phyloP scores from a whole-genome alignment of 1,284 basidiomycete genomes.

The Malassezia nana region DNA sequence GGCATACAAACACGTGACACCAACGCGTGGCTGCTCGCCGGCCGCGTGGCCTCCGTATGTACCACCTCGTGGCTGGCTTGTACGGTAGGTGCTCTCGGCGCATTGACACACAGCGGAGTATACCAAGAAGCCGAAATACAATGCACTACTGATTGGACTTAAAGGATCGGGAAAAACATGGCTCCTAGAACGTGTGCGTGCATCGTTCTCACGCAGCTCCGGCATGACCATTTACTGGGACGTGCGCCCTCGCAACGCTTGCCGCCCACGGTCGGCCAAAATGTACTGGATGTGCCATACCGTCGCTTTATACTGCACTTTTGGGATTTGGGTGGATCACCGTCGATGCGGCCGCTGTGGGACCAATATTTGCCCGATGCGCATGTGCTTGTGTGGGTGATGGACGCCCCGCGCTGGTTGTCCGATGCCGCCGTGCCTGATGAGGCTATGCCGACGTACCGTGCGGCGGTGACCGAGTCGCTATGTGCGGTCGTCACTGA shows the following conservation, averaged over 20 bases:
- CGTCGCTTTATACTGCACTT: constrained; percentile 23
- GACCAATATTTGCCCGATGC: constrained; percentile 30
- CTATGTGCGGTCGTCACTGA: neutral
- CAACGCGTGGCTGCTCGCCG: neutral
- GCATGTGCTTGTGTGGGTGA: constrained; percentile 25
- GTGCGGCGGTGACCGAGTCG: neutral
- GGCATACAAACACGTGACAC: constrained; percentile 8
- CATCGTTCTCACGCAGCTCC: constrained; percentile 1
- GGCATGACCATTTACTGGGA: constrained; percentile 4
- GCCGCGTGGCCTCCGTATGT: constrained; percentile 9
- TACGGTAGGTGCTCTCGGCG: constrained; percentile 14
- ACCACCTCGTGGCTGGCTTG: constrained; percentile 17
- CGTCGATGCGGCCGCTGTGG: constrained; percentile 29
- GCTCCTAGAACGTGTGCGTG: constrained; percentile 22
- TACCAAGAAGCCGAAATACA: constrained; percentile 26
- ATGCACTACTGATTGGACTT: constrained; percentile 26
- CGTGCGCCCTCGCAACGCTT: constrained; percentile 18
- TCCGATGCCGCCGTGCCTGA: neutral
- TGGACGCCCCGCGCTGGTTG: constrained; percentile 21
- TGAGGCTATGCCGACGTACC: constrained; percentile 1
- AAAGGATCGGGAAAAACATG: constrained; percentile 33
- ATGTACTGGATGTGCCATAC: constrained; percentile 26
- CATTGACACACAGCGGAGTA: constrained; percentile 19
- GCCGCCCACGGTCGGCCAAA: constrained; percentile 32
- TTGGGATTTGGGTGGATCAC: constrained; percentile 34